A percentile compares a stretch with the other conserved stretches of the same genome.
Evolutionary conservation across 345 rosid genomes (phyloP).

Genomic region (Acer negundo): DNA sequence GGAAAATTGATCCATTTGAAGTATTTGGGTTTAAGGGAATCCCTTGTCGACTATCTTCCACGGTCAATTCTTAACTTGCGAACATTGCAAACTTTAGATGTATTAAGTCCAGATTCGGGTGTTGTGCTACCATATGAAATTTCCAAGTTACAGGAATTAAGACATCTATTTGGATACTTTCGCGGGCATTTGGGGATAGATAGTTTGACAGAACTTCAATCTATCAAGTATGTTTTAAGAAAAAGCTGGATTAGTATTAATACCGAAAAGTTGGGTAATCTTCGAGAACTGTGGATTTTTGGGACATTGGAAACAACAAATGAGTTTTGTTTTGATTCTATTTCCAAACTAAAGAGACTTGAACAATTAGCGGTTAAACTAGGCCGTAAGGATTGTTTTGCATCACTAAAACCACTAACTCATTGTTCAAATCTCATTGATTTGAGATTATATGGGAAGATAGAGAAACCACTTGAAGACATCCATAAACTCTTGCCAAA

Average conservation of each 20-base stretch:
- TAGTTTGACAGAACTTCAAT: too few relatives aligned
- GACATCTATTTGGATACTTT: too few relatives aligned
- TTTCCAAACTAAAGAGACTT: neutral
- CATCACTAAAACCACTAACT: neutral
- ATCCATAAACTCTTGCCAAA: neutral
- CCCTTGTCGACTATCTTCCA: too few relatives aligned
- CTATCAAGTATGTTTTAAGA: too few relatives aligned
- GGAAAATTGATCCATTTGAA: conserved; percentile 24
- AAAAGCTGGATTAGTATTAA: too few relatives aligned
- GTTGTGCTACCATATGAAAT: too few relatives aligned
- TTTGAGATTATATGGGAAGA: neutral
- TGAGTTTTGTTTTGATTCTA: neutral
- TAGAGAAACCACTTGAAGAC: neutral
- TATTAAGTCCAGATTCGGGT: neutral
- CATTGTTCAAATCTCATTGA: neutral
- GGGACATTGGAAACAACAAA: neutral
- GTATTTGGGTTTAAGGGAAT: conserved; percentile 8
- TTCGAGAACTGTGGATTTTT: too few relatives aligned
- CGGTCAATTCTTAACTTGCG: neutral
- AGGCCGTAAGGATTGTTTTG: neutral
- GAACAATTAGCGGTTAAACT: neutral
- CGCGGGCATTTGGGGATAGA: too few relatives aligned
- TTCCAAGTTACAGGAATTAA: too few relatives aligned
- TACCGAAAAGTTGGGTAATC: too few relatives aligned
- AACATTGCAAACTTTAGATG: neutral